phyloP scores from a whole-genome alignment of 148 eudicot genomes.

The Rhododendron molle region DNA sequence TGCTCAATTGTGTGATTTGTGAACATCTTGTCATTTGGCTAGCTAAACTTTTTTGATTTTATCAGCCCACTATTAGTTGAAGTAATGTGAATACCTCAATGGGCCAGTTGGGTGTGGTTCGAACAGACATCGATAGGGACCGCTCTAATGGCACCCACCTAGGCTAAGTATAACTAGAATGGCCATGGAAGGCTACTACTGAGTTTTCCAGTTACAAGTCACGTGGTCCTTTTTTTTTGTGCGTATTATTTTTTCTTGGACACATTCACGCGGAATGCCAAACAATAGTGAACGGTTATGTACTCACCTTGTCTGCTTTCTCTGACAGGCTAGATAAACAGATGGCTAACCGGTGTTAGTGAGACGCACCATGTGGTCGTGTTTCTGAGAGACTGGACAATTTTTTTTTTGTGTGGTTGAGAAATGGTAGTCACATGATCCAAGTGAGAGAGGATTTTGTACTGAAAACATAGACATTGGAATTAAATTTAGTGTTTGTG shows the following conservation, averaged over 20 bases:
- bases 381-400: background rate
- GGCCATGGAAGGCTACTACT: background rate
- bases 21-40: background rate
- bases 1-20: background rate
- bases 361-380: background rate
- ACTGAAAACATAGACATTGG: background rate
- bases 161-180: background rate
- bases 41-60: background rate
- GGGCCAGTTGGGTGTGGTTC: background rate
- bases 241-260: background rate
- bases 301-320: background rate
- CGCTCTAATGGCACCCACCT: background rate
- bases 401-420: background rate
- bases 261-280: background rate
- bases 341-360: background rate
- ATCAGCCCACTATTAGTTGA: background rate
- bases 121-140: background rate
- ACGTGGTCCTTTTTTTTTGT: background rate
- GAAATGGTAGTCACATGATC: background rate
- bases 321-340: background rate
- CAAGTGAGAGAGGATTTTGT: background rate
- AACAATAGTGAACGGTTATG: background rate
- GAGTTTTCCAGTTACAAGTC: background rate
- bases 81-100: background rate
- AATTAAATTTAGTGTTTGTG: background rate